Conservation (phyloP, 257 asterid species). For the Gentiana dahurica region DNA sequence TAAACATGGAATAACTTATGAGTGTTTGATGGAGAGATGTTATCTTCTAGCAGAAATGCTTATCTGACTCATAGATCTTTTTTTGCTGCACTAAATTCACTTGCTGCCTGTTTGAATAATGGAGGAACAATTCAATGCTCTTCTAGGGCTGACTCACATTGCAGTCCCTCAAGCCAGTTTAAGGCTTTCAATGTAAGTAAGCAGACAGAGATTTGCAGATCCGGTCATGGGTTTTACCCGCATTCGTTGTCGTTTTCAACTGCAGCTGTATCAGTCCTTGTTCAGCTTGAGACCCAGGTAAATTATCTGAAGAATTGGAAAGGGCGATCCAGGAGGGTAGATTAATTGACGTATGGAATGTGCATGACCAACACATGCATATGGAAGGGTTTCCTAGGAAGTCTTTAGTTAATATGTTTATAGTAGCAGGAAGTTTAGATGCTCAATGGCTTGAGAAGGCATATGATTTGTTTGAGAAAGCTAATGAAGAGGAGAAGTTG, state of each 20-base stretch:
- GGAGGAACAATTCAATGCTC: slow-evolving; percentile 16
- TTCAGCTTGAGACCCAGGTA: slow-evolving; percentile 81
- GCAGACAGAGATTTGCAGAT: slow-evolving; percentile 8
- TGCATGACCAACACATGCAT: slow-evolving; percentile 63
- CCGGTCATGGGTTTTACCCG: slow-evolving; percentile 11
- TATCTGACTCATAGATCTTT: slow-evolving; percentile 11
- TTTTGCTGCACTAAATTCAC: slow-evolving; percentile 18
- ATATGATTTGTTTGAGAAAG: slow-evolving; percentile 65
- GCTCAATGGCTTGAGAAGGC: slow-evolving; percentile 57
- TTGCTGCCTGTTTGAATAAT: slow-evolving; percentile 6
- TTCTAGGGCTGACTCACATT: slow-evolving; percentile 14
- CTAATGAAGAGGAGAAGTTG: slow-evolving; percentile 52
- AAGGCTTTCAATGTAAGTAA: slow-evolving; percentile 6
- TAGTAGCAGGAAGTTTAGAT: slow-evolving; percentile 45
- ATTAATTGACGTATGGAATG: slow-evolving; percentile 59
- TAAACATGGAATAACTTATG: not conserved
- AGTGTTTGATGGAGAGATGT: slow-evolving; percentile 25
- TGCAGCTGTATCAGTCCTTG: slow-evolving; percentile 47
- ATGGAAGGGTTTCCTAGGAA: slow-evolving; percentile 77
- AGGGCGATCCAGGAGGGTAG: slow-evolving; percentile 41
- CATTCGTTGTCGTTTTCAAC: slow-evolving; percentile 36
- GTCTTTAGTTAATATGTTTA: slow-evolving; percentile 47
- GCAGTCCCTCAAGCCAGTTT: slow-evolving; percentile 5
- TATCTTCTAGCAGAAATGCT: slow-evolving; percentile 25
- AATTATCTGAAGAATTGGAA: slow-evolving; percentile 63